Conservation (phyloP, 495 filamentous ascomycete genomes). For the Xylaria castorea region DNA sequence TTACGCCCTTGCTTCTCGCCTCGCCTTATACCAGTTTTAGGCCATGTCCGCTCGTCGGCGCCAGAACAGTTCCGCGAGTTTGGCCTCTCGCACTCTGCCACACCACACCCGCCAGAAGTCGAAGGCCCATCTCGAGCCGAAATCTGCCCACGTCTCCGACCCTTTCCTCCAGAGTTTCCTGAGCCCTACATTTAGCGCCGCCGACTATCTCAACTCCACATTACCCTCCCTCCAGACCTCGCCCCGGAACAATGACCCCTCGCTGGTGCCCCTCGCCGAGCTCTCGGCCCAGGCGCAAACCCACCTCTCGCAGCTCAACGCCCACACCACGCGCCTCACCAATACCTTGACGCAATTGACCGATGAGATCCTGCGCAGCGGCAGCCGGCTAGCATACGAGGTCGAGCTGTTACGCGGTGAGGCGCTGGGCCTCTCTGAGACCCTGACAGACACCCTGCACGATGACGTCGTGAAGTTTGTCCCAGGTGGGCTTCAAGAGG, state of each 20-base stretch:
- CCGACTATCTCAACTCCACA: constrained; percentile 78
- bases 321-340: constrained; percentile 85
- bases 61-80: constrained; percentile 44
- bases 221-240: constrained; percentile 67
- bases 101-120: constrained; percentile 39
- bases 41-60: constrained; percentile 44
- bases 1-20: background rate
- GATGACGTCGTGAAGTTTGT: constrained; percentile 75
- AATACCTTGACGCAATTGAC: constrained; percentile 84
- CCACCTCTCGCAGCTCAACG: constrained; percentile 82
- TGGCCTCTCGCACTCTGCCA: constrained; percentile 30
- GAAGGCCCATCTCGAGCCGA: constrained; percentile 45
- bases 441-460: constrained; percentile 72
- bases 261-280: constrained; percentile 71
- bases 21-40: background rate
- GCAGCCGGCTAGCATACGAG: constrained; percentile 87
- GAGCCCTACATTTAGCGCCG: constrained; percentile 75
- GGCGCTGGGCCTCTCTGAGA: constrained; percentile 75
- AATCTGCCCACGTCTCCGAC: constrained; percentile 65
- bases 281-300: constrained; percentile 83
- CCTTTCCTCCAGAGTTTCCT: constrained; percentile 72
- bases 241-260: constrained; percentile 40
- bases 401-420: constrained; percentile 93
- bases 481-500: constrained; percentile 54
- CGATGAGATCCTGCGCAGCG: constrained; percentile 90